Evolutionary conservation across 495 filamentous ascomycete species (phyloP).

Genomic region (Podospora tetraspora): DNA sequence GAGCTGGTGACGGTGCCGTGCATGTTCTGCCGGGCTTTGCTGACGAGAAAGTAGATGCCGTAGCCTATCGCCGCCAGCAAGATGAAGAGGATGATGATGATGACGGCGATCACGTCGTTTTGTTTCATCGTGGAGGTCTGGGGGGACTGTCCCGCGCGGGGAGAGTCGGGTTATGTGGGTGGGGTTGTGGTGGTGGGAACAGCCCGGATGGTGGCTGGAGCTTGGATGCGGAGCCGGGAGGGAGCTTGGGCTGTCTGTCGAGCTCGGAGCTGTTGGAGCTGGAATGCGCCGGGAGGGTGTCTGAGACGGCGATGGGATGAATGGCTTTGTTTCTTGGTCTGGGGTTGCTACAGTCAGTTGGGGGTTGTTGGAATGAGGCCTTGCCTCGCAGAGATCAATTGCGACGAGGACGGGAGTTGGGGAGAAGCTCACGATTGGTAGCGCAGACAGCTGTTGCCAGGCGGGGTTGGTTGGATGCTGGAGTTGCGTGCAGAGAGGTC

Average conservation of each 20-base stretch:
- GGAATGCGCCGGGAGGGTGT: background rate
- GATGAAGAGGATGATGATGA: conserved; percentile 75
- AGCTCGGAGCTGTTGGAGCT: background rate
- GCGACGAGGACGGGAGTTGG: background rate
- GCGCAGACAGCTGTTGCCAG: background rate
- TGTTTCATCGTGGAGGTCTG: conserved; percentile 50
- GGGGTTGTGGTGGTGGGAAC: conserved; percentile 5
- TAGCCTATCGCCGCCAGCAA: conserved; percentile 62
- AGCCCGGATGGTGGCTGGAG: background rate
- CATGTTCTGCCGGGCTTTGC: conserved; percentile 41
- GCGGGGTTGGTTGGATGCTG: conserved; percentile 6
- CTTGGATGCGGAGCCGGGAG: background rate
- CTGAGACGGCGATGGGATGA: background rate
- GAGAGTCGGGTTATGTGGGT: background rate
- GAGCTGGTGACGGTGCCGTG: conserved; percentile 25
- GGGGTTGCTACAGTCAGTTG: background rate
- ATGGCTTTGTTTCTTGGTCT: background rate
- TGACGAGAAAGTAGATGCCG: conserved; percentile 58
- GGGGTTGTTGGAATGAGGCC: background rate
- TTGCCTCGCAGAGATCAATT: background rate
- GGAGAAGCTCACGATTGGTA: conserved; percentile 4
- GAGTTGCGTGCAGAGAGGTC: background rate
- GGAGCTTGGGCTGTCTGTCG: background rate
- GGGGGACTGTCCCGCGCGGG: background rate
- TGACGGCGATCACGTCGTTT: conserved; percentile 77